These are phyloP conservation scores for Ephemerocybe angulata DNA, from an alignment of 768 basidiomycete species.

Conservation along the genomic window DNA sequence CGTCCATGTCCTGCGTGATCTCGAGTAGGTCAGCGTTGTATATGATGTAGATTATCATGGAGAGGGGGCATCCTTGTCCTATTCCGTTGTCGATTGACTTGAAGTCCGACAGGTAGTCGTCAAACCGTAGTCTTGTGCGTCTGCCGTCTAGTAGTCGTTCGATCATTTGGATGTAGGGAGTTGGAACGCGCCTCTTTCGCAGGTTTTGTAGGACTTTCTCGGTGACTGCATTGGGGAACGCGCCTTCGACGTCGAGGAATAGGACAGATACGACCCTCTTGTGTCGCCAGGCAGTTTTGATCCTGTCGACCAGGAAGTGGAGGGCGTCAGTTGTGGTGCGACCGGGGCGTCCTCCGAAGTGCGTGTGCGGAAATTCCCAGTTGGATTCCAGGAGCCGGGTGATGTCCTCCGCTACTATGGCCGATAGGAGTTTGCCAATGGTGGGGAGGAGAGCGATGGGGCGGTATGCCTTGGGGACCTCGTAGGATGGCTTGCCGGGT, in stretches of 20 bases:
- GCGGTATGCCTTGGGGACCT: slow-evolving; percentile 26
- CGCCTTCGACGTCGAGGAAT: slow-evolving; percentile 38
- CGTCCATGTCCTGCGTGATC: not conserved
- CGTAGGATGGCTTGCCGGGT: slow-evolving; percentile 31
- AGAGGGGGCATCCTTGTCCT: slow-evolving; percentile 24
- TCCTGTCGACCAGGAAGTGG: slow-evolving; percentile 26
- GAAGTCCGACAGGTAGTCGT: slow-evolving; percentile 21
- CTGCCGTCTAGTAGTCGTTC: slow-evolving; percentile 7
- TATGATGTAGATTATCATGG: slow-evolving; percentile 24
- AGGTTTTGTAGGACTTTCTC: slow-evolving; percentile 29
- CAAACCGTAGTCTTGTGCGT: slow-evolving; percentile 18
- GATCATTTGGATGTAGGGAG: slow-evolving; percentile 15
- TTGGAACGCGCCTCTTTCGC: slow-evolving; percentile 20
- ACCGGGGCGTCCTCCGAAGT: slow-evolving; percentile 36
- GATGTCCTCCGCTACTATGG: slow-evolving; percentile 21
- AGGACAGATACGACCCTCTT: slow-evolving; percentile 28
- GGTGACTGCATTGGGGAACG: slow-evolving; percentile 34
- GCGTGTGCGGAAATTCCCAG: slow-evolving; percentile 25
- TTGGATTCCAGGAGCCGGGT: slow-evolving; percentile 21
- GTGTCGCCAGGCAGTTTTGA: slow-evolving; percentile 34
- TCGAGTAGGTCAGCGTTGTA: slow-evolving; percentile 24
- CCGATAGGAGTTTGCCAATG: slow-evolving; percentile 24
- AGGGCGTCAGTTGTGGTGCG: slow-evolving; percentile 32
- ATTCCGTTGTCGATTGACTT: slow-evolving; percentile 20
- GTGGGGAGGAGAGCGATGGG: slow-evolving; percentile 36